phyloP scores from a whole-genome alignment of 1,284 basidiomycete genomes.

The Ganoderma boninense region DNA sequence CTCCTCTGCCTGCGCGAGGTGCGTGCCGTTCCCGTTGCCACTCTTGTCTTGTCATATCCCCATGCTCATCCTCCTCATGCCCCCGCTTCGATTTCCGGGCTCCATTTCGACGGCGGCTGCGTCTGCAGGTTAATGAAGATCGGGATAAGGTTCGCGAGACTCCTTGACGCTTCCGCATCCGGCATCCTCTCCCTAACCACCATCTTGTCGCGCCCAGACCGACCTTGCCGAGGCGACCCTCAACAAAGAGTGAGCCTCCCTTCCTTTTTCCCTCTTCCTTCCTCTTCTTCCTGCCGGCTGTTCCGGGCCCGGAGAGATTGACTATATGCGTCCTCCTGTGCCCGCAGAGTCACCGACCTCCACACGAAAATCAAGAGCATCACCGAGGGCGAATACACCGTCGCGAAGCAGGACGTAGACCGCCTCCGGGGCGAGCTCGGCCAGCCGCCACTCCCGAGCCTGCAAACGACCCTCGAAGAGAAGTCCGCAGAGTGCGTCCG shows the following conservation, averaged over 20 bases:
- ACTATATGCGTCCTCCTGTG: background rate
- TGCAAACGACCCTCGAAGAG: slow-evolving; percentile 78
- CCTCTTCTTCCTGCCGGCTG: background rate
- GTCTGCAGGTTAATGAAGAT: slow-evolving; percentile 77
- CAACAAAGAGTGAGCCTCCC: slow-evolving; percentile 64
- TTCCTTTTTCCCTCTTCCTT: too few relatives aligned
- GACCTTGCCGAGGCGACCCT: slow-evolving; percentile 60
- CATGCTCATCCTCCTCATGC: background rate
- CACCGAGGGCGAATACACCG: slow-evolving; percentile 77
- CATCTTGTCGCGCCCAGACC: slow-evolving; percentile 46
- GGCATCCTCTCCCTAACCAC: slow-evolving; percentile 6
- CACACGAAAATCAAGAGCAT: slow-evolving; percentile 69
- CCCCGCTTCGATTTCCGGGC: background rate
- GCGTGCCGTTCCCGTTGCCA: slow-evolving; percentile 23
- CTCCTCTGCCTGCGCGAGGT: slow-evolving; percentile 75
- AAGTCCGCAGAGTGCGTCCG: slow-evolving; percentile 67
- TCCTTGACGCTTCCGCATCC: background rate
- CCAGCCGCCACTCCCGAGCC: slow-evolving; percentile 70
- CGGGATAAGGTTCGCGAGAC: slow-evolving; percentile 67
- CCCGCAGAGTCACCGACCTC: slow-evolving; percentile 66
- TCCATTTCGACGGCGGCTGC: background rate
- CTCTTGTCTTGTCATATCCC: background rate
- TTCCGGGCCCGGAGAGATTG: background rate
- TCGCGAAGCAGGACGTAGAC: slow-evolving; percentile 78
- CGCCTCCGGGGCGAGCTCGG: slow-evolving; percentile 76